These are phyloP conservation scores for Neofusicoccum sp. DNA, from an alignment of 2,329 filamentous ascomycete genomes.

Conservation along the genomic window DNA sequence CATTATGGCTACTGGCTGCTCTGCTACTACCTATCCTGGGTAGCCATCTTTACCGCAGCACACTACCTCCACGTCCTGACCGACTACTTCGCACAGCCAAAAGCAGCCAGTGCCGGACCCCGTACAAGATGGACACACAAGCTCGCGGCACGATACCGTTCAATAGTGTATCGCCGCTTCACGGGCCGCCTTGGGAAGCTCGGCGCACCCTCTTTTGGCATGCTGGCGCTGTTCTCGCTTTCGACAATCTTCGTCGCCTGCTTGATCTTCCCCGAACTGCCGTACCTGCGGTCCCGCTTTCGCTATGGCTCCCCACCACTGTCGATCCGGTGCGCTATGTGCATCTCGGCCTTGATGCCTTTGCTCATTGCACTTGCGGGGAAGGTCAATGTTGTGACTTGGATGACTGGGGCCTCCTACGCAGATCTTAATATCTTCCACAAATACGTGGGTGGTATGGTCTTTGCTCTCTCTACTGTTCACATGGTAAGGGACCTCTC, in stretches of 20 bases:
- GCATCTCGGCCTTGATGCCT: conserved; percentile 29
- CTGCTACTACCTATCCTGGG: conserved; percentile 22
- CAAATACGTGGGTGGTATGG: conserved; percentile 22
- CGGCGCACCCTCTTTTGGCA: conserved; percentile 22
- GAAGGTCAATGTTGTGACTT: conserved; percentile 30
- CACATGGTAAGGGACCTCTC: conserved; percentile 24
- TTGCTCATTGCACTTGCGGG: conserved; percentile 27
- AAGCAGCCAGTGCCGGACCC: neutral
- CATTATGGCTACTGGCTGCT: conserved; percentile 22
- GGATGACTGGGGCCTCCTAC: conserved; percentile 30
- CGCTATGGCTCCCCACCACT: conserved; percentile 26
- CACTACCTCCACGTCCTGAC: conserved; percentile 14
- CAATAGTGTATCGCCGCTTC: conserved; percentile 22
- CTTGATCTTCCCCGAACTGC: conserved; percentile 23
- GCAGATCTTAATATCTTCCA: conserved; percentile 31
- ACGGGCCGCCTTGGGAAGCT: conserved; percentile 18
- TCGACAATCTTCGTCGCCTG: conserved; percentile 22
- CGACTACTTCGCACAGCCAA: conserved; percentile 2
- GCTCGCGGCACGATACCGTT: conserved; percentile 17
- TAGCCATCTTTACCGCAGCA: conserved; percentile 20
- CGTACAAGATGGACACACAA: conserved; percentile 14
- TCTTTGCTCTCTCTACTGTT: conserved; percentile 25
- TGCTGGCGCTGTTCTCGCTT: conserved; percentile 21
- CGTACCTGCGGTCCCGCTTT: conserved; percentile 22
- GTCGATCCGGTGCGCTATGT: conserved; percentile 27